Base-by-base conservation (phyloP, 352 stramenopile genomes). In the Phytopythium mirpurense region DNA sequence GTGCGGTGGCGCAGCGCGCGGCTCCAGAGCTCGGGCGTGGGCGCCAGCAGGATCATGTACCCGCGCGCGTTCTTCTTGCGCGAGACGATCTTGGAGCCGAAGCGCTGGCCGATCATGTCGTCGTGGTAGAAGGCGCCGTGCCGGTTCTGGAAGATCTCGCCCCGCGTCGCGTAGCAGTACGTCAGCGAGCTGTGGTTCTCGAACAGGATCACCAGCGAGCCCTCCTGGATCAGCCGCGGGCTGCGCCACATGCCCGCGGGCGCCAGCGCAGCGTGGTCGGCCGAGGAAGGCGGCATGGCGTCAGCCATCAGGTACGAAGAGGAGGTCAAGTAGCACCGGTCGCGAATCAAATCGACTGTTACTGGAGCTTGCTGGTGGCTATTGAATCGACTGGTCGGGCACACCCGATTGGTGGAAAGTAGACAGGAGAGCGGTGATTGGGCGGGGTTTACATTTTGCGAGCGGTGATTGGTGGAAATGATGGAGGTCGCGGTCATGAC, bases 41-140 rank as follows among this genome's bases (percentile, higher is more conserved):
- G 96, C 41, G 93, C 81, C 42, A 99, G 67, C 31, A 98, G 67
- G 66, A 98, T 98, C 37, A 98, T 76, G 63, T 96, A 98, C 5
- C 90, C 90, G 26, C 64, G 70, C 21, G 70, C 69, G 32, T 80
- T 78, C 56, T 88, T 85, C 60, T 81, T 78, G 46, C 68, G 72
- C 16, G 67, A 85, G 37, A 77, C 60, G 34, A 96, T 77, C 65
- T 86, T 93, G 44, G 76, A 70, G 21, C 90, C 90, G 59, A 93
- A 96, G 16, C 57, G 72, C 59, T 95, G 76, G 35, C 88, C 90
- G 58, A 98, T 88, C 68, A 98, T 97, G 68, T 98, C 94, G 64
- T 98, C 86, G 75, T 99, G 96, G 72, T 97, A 83, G 70, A 99
- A 99, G 38, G 93, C 83, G 34, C 96, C 96, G 60, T 98, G 96